Base-by-base conservation (phyloP, 257 asterid genomes). In the Solanum chmielewskii region DNA sequence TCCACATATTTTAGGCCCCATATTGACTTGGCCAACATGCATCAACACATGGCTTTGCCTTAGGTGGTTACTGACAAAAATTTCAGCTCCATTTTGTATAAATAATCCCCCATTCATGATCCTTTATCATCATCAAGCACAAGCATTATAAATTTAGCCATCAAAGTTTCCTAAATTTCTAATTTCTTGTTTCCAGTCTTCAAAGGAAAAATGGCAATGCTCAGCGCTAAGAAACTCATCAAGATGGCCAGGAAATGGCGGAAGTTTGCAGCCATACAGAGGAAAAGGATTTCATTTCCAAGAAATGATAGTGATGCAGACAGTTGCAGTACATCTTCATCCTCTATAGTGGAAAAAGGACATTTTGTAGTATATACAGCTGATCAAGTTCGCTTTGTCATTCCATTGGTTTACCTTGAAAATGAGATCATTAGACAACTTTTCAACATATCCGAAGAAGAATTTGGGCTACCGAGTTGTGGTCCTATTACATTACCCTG, bases 351-450 rank as follows among this genome's bases (percentile, higher is more conserved):
- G 2, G 89, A 64, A 25, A 92, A 88, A 62, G 92, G 93, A n/a
- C 91, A 90, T 85, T 88, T 92, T 87, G 77, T 88, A 1, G 86
- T 89, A 6, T 92, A 91, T 42, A 86, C 91, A 23, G 11, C 4
- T 37, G 92, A 92, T 68, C 68, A 59, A 21, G 25, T 25, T 5
- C 64, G 64, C 9, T 56, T 56, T 56, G 64, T 56, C 64, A 1
- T 18, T 18, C 64, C 64, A 7, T 56, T 56, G 5, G n/a, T n/a
- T 56, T 56, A 18, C 64, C 64, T 56, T 2, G 64, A 56, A 18
- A 56, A 18, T 56, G 64, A 56, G 2, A n/a, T 56, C 11, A 56
- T 56, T 56, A 56, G 64, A n/a, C n/a, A 56, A 1, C 64, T 56
- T 7, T 20, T 56, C 18, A 16, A 9, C n/a, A 56, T 56, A 11